phyloP scores from a whole-genome alignment of 1,139 yeast genomes.

The Saccharomyces hybrid region DNA sequence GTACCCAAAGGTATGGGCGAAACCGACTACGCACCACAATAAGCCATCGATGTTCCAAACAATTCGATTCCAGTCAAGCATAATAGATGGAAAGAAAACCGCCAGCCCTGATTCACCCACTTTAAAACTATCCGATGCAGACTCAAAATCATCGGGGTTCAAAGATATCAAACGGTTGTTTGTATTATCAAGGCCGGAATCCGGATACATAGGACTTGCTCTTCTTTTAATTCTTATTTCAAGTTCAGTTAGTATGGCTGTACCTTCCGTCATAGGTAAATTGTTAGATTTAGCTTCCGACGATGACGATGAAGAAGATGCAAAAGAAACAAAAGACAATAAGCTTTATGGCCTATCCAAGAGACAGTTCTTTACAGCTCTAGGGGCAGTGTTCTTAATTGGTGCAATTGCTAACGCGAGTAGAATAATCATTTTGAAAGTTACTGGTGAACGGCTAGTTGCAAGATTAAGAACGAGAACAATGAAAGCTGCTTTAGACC shows the following conservation, averaged over 20 bases:
- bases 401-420: slow-evolving; percentile 81
- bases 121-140: slow-evolving; percentile 1
- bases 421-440: slow-evolving; percentile 62
- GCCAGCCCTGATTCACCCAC: not conserved
- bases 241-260: slow-evolving; percentile 60
- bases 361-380: slow-evolving; percentile 41
- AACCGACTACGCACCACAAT: not conserved
- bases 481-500: slow-evolving; percentile 68
- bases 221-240: slow-evolving; percentile 52
- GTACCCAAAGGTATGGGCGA: not conserved
- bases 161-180: slow-evolving; percentile 42
- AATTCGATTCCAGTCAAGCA: not conserved
- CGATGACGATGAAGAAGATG: slow-evolving; percentile 14
- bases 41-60: not conserved
- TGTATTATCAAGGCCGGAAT: slow-evolving; percentile 46
- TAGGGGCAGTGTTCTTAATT: slow-evolving; percentile 51
- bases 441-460: slow-evolving; percentile 80
- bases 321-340: slow-evolving; percentile 28
- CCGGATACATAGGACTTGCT: slow-evolving; percentile 48
- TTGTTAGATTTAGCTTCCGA: slow-evolving; percentile 48
- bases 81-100: slow-evolving; percentile 2
- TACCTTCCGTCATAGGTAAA: slow-evolving; percentile 80
- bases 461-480: slow-evolving; percentile 74
- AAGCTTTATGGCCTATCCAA: slow-evolving; percentile 43
- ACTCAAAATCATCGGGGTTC: slow-evolving; percentile 23